Percentiles rank a stretch among this genome's conserved stretches.
These are phyloP conservation scores for Fusarium sp. DNA, from an alignment of 2,329 filamentous ascomycete genomes.

Conservation along the genomic window DNA sequence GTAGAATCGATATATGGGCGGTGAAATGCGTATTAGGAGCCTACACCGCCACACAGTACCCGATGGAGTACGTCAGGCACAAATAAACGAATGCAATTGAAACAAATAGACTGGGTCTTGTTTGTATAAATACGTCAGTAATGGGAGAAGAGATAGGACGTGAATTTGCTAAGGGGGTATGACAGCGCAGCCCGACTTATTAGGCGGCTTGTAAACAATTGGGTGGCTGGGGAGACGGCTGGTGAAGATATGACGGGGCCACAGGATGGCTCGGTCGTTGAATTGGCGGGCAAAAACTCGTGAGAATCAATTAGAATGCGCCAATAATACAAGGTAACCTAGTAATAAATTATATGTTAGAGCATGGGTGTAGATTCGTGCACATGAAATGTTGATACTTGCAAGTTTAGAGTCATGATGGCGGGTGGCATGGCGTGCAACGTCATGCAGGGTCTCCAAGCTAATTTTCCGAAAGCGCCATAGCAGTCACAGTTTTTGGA, in stretches of 20 bases:
- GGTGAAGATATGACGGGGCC: constrained; percentile 22
- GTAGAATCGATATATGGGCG: constrained; percentile 14
- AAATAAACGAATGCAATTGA: not conserved
- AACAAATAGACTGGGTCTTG: not conserved
- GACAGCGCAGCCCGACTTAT: constrained; percentile 26
- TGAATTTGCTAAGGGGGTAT: constrained; percentile 38
- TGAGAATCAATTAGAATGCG: not conserved
- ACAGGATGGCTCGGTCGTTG: constrained; percentile 6
- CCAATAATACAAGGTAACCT: not conserved
- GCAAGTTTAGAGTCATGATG: constrained; percentile 34
- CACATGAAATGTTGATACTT: not conserved
- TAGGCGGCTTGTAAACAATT: constrained; percentile 44
- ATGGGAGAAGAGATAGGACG: constrained; percentile 10
- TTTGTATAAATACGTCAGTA: constrained; percentile 9
- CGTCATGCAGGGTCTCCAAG: constrained; percentile 36
- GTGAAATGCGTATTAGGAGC: constrained; percentile 22
- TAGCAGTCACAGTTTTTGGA: constrained; percentile 1
- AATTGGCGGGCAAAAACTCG: constrained; percentile 6
- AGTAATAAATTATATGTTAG: not conserved
- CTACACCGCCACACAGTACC: constrained; percentile 33
- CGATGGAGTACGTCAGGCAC: constrained; percentile 14
- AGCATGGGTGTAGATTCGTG: not conserved
- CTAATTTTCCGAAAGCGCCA: constrained; percentile 32
- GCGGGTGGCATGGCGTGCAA: constrained; percentile 15
- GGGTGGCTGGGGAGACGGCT: constrained; percentile 48